Evolutionary conservation across 1,284 basidiomycete species (phyloP).

Genomic region (Inonotus hispidus): DNA sequence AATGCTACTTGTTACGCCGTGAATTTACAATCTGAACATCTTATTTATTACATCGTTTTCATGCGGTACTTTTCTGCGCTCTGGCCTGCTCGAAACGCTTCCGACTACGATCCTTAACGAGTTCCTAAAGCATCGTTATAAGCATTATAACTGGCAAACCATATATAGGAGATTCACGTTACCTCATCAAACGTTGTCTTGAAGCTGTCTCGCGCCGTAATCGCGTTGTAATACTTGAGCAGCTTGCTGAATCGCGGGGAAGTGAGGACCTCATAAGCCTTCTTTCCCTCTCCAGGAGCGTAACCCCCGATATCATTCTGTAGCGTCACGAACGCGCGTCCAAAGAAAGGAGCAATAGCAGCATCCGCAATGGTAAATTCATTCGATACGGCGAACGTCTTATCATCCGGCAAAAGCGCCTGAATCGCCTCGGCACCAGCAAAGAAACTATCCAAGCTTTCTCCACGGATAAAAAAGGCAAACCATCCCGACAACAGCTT

Average conservation of each 20-base stretch:
- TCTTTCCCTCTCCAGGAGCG: conserved; percentile 35
- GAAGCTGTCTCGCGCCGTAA: conserved; percentile 43
- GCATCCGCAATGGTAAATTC: conserved; percentile 35
- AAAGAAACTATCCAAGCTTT: conserved; percentile 36
- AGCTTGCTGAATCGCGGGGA: conserved; percentile 39
- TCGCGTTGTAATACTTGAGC: conserved; percentile 35
- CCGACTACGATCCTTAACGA: background rate
- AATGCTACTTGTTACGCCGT: too few species aligned
- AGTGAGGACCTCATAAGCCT: conserved; percentile 34
- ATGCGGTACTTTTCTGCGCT: background rate
- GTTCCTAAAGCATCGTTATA: background rate
- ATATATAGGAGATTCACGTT: background rate
- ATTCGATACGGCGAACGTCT: conserved; percentile 38
- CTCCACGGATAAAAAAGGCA: conserved; percentile 36
- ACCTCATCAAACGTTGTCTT: conserved; percentile 42
- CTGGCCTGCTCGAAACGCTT: background rate
- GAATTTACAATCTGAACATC: background rate
- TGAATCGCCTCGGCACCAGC: conserved; percentile 38
- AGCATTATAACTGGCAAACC: background rate
- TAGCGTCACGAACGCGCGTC: conserved; percentile 34
- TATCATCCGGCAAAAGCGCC: conserved; percentile 34
- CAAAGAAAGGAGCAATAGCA: conserved; percentile 32
- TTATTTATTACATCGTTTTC: background rate
- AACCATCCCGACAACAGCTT: conserved; percentile 37
- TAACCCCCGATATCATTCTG: conserved; percentile 40